Percentiles rank a stretch among this genome's conserved stretches.
Conservation (phyloP, 2,329 filamentous ascomycete genomes). For the Epicoccum nigrum region DNA sequence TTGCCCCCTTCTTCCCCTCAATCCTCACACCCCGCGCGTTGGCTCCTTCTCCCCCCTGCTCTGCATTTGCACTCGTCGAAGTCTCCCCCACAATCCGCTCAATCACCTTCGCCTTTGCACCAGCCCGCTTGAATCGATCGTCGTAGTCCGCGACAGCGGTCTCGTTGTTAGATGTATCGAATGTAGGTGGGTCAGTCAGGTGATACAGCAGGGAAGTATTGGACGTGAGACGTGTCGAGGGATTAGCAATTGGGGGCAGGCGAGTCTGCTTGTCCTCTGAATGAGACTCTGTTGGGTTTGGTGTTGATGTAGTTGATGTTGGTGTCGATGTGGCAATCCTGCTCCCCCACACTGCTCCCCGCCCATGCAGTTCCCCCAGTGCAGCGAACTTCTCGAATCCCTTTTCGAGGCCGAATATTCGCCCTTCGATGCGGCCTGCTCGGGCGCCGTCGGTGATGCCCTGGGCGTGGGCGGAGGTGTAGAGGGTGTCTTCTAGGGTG, state of each 20-base stretch:
- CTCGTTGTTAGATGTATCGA: constrained; percentile 83
- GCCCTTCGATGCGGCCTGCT: constrained; percentile 85
- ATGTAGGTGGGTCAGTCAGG: constrained; percentile 76
- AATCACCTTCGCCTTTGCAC: constrained; percentile 83
- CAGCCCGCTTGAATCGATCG: constrained; percentile 81
- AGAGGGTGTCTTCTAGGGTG: constrained; percentile 72
- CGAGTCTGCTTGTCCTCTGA: neutral
- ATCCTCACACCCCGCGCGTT: constrained; percentile 19
- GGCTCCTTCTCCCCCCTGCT: constrained; percentile 10
- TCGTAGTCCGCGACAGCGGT: constrained; percentile 92
- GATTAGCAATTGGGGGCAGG: neutral
- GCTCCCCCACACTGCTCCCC: constrained; percentile 82
- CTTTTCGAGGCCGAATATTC: constrained; percentile 87
- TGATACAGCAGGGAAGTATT: constrained; percentile 78
- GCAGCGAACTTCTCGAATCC: constrained; percentile 92
- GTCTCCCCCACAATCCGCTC: constrained; percentile 67
- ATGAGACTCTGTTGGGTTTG: neutral
- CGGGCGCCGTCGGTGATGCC: constrained; percentile 76
- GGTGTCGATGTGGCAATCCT: constrained; percentile 53
- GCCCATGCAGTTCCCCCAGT: constrained; percentile 78
- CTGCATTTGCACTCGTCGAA: constrained; percentile 35
- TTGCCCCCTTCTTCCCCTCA: constrained; percentile 15
- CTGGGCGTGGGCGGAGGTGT: constrained; percentile 78
- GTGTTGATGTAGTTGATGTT: neutral
- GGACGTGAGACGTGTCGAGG: constrained; percentile 67